Evolutionary conservation across 441 rosid species (phyloP).

Genomic region (Populus tomentosa): DNA sequence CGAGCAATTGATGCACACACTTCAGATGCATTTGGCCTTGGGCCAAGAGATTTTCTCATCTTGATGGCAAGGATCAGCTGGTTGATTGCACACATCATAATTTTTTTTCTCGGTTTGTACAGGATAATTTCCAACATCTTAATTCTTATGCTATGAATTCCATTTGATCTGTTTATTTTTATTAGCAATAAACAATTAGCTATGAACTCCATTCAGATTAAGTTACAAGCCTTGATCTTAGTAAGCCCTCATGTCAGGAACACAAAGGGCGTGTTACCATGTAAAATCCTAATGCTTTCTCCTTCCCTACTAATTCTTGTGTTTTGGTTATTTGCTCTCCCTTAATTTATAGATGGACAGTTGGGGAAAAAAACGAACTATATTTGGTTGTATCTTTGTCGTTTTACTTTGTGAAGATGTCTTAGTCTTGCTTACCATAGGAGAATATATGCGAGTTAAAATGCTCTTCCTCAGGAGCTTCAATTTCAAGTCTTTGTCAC

Average conservation of each 20-base stretch:
- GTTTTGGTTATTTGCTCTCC: neutral
- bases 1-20: neutral
- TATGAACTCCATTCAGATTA: neutral
- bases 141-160: neutral
- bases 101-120: neutral
- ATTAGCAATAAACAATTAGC: neutral
- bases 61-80: neutral
- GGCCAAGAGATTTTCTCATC: neutral
- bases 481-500: slow-evolving; percentile 52
- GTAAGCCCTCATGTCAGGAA: neutral
- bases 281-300: neutral
- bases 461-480: slow-evolving; percentile 77
- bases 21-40: neutral
- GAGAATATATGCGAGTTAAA: slow-evolving; percentile 69
- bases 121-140: neutral
- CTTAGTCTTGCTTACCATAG: slow-evolving; percentile 56
- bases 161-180: neutral
- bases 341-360: neutral
- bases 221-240: neutral
- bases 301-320: neutral
- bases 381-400: neutral
- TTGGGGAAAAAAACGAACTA: neutral
- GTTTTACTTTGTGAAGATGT: neutral
- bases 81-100: neutral
- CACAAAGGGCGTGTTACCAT: neutral